Conservation (phyloP, 441 rosid genomes). For the Erodium moschatum region DNA sequence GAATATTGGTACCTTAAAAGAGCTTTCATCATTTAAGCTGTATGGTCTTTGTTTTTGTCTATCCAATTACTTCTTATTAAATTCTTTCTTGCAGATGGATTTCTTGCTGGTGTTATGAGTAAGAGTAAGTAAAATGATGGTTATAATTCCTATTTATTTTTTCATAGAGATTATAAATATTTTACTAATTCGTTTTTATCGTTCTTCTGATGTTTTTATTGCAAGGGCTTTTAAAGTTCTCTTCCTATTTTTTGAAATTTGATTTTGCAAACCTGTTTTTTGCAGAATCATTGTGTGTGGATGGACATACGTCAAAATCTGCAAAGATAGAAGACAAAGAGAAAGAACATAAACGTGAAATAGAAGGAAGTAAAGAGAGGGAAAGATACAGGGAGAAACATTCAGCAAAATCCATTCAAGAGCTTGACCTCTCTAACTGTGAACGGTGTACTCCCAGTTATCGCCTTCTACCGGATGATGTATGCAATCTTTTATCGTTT, state of each 20-base stretch:
- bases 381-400: conserved; percentile 76
- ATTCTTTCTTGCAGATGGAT: conserved; percentile 56
- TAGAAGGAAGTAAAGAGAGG: conserved; percentile 57
- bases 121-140: conserved; percentile 55
- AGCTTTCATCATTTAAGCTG: conserved; percentile 19
- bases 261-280: conserved; percentile 2
- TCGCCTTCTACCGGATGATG: conserved; percentile 84
- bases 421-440: conserved; percentile 93
- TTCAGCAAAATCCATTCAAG: conserved; percentile 78
- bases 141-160: conserved; percentile 17
- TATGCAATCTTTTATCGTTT: conserved; percentile 25
- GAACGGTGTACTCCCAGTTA: conserved; percentile 96
- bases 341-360: conserved; percentile 51
- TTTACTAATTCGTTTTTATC: neutral
- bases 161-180: conserved; percentile 4
- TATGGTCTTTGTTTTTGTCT: conserved; percentile 18
- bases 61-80: conserved; percentile 15
- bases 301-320: conserved; percentile 52
- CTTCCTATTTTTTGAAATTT: neutral
- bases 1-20: conserved; percentile 51
- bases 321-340: conserved; percentile 62
- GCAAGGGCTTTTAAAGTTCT: neutral
- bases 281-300: conserved; percentile 52
- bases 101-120: conserved; percentile 74
- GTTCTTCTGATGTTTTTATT: neutral